phyloP scores from a whole-genome alignment of 306 rosid genomes.

The Rosa persica region DNA sequence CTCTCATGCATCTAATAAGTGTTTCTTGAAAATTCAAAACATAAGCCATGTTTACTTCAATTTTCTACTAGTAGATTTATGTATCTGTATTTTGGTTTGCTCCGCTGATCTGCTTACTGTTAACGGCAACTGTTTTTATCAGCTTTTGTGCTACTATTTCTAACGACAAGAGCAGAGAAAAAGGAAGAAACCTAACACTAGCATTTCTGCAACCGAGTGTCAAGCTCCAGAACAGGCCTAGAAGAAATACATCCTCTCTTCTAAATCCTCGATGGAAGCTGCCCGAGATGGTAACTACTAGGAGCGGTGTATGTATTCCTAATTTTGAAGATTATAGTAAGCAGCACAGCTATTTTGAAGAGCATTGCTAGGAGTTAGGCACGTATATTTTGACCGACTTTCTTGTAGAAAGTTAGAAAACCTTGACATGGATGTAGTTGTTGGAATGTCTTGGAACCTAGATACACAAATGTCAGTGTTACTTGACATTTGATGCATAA shows the following conservation, averaged over 20 bases:
- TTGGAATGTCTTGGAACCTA: neutral
- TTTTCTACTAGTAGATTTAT: too few relatives aligned
- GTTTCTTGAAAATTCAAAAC: neutral
- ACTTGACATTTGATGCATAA: neutral
- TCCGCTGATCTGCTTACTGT: too few relatives aligned
- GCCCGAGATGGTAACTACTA: neutral
- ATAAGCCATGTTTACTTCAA: too few relatives aligned
- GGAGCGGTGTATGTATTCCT: neutral
- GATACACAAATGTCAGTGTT: neutral
- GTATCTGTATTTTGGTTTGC: too few relatives aligned
- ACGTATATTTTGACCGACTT: neutral
- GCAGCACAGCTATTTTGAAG: neutral
- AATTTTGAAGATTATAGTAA: neutral
- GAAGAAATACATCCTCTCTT: neutral
- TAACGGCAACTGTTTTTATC: too few relatives aligned
- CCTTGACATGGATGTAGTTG: neutral
- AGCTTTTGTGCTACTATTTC: too few relatives aligned
- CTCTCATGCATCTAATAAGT: neutral
- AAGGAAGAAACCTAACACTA: neutral
- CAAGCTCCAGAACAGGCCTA: neutral
- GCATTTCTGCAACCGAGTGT: neutral
- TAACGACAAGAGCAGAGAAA: neutral
- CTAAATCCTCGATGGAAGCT: neutral
- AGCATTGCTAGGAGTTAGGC: neutral
- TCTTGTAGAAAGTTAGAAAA: neutral